Percentiles rank a stretch among this genome's conserved stretches.
phyloP scores from a whole-genome alignment of 1,139 yeast species.

The Schwanniomyces etchellsii region DNA sequence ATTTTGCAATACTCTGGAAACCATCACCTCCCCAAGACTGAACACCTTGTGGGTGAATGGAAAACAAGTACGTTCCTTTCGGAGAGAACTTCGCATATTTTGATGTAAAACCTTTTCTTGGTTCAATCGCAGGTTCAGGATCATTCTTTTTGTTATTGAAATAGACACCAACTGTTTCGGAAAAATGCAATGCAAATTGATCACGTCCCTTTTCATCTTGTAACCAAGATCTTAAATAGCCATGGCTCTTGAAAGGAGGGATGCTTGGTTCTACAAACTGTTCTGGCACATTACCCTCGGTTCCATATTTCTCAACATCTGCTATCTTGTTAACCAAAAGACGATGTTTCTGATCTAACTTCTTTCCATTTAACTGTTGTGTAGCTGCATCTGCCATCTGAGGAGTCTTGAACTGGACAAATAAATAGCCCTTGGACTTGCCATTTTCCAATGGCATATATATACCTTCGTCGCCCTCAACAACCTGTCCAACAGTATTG shows the following conservation, averaged over 20 bases:
- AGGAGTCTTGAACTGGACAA: constrained; percentile 71
- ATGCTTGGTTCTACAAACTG: constrained; percentile 68
- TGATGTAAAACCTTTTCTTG: constrained; percentile 81
- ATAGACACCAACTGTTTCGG: constrained; percentile 76
- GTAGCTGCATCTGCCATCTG: constrained; percentile 76
- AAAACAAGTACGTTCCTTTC: constrained; percentile 81
- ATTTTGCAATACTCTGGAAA: constrained; percentile 70
- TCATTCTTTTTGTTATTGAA: constrained; percentile 80
- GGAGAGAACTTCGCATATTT: constrained; percentile 90
- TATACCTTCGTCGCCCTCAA: constrained; percentile 63
- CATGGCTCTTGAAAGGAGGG: constrained; percentile 67
- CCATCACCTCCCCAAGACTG: constrained; percentile 94
- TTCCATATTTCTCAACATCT: constrained; percentile 80
- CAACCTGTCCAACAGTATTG: constrained; percentile 60
- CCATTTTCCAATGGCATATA: constrained; percentile 80
- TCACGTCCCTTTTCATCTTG: constrained; percentile 88
- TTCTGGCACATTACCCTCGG: constrained; percentile 57
- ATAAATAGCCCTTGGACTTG: constrained; percentile 80
- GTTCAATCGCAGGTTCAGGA: constrained; percentile 75
- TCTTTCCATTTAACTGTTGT: constrained; percentile 77
- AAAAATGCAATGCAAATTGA: constrained; percentile 76
- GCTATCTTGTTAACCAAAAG: constrained; percentile 75
- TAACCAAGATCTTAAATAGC: constrained; percentile 86
- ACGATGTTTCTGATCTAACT: constrained; percentile 90
- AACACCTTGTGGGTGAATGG: constrained; percentile 92